These are phyloP conservation scores for Boletus pseudo-olivaceus DNA, from an alignment of 768 basidiomycete species.

Conservation along the genomic window DNA sequence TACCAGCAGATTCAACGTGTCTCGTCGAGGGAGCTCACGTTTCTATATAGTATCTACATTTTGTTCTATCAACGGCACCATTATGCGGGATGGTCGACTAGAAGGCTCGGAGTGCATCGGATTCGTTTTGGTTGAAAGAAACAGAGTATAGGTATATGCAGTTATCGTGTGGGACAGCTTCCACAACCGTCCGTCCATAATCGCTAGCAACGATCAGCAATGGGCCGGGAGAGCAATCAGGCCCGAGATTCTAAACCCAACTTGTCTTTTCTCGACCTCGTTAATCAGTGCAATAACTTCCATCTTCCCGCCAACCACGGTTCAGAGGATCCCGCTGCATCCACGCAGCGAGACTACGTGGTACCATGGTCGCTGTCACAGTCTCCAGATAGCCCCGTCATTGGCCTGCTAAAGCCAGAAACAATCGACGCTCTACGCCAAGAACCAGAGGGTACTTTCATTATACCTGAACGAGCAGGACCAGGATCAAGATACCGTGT, in stretches of 20 bases:
- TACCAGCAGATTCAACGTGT: not conserved
- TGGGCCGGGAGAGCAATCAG: constrained; percentile 8
- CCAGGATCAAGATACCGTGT: constrained; percentile 30
- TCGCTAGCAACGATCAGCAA: not conserved
- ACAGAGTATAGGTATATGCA: not conserved
- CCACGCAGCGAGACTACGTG: constrained; percentile 40
- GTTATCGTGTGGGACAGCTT: not conserved
- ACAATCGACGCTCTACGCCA: constrained; percentile 50
- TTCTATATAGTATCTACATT: not conserved
- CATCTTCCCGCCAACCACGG: constrained; percentile 33
- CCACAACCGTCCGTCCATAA: not conserved
- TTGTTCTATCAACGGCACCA: not conserved
- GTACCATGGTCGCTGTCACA: constrained; percentile 55
- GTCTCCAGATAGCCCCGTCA: constrained; percentile 48
- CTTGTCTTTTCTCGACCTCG: constrained; percentile 55
- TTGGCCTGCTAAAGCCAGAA: constrained; percentile 58
- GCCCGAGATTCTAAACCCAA: not conserved
- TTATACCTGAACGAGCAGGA: constrained; percentile 33
- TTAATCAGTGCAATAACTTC: constrained; percentile 73
- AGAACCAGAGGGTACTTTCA: constrained; percentile 47
- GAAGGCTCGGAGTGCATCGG: not conserved
- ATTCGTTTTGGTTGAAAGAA: not conserved
- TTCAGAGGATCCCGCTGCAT: constrained; percentile 22
- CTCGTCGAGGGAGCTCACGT: not conserved
- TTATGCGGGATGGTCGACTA: not conserved